Evolutionary conservation across 805 yeast genomes (phyloP).

Genomic region (Pichia gijzeniarum): DNA sequence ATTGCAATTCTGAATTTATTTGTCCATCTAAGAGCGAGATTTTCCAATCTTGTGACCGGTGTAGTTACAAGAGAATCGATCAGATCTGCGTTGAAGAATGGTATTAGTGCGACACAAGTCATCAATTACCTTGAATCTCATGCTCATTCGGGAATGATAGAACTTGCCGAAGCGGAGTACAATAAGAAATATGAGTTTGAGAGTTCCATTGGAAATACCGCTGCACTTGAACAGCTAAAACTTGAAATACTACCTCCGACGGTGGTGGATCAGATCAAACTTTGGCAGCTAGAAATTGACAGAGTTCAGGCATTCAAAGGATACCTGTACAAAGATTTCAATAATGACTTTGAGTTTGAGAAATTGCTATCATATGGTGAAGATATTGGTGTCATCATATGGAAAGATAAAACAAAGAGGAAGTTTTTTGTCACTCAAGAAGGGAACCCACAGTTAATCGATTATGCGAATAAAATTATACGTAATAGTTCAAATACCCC

Average conservation of each 20-base stretch:
- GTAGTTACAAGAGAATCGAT: conserved; percentile 89
- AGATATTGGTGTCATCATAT: conserved; percentile 86
- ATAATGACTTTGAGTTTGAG: conserved; percentile 69
- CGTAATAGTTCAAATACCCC: conserved; percentile 18
- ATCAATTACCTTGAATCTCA: conserved; percentile 83
- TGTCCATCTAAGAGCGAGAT: conserved; percentile 78
- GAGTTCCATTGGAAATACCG: conserved; percentile 34
- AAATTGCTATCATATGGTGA: conserved; percentile 68
- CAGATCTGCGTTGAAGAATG: conserved; percentile 73
- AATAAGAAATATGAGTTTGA: conserved; percentile 64
- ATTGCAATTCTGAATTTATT: conserved; percentile 87
- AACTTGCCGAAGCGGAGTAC: conserved; percentile 61
- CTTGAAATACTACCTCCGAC: conserved; percentile 82
- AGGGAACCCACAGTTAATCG: conserved; percentile 86
- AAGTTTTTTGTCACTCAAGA: conserved; percentile 83
- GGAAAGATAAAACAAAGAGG: conserved; percentile 68
- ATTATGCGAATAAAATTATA: conserved; percentile 68
- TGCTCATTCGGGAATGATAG: conserved; percentile 88
- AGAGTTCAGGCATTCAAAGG: conserved; percentile 86
- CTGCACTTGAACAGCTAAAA: conserved; percentile 40
- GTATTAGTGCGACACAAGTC: conserved; percentile 93
- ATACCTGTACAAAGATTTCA: conserved; percentile 79
- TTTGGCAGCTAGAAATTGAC: conserved; percentile 96
- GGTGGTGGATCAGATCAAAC: conserved; percentile 89
- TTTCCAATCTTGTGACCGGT: conserved; percentile 89